Evolutionary conservation across 345 rosid genomes (phyloP).

Genomic region (Passiflora organensis): DNA sequence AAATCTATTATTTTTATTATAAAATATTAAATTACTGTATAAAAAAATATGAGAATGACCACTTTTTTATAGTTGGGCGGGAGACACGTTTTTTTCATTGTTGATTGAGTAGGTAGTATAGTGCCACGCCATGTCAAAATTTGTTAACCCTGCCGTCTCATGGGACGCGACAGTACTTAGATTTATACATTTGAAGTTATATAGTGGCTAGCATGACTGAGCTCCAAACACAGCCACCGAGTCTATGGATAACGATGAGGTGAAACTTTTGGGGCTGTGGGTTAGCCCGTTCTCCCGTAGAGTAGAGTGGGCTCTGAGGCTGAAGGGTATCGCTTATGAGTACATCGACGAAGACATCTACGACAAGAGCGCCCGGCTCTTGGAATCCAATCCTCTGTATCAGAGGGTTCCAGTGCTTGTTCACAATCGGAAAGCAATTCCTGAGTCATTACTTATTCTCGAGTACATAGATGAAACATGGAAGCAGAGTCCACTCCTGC

Average conservation of each 20-base stretch:
- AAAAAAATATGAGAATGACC: too few relatives aligned
- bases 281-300: conserved; percentile 12
- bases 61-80: too few relatives aligned
- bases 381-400: conserved; percentile 15
- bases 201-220: too few relatives aligned
- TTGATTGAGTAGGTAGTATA: too few relatives aligned
- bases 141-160: too few relatives aligned
- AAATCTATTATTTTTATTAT: too few relatives aligned
- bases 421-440: conserved; percentile 8
- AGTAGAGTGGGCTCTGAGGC: conserved; percentile 16
- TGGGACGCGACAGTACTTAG: too few relatives aligned
- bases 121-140: too few relatives aligned
- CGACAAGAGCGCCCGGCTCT: conserved; percentile 15
- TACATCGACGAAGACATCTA: conserved; percentile 20
- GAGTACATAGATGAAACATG: conserved; percentile 34
- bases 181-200: too few relatives aligned
- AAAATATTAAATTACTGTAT: too few relatives aligned
- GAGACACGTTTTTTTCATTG: too few relatives aligned
- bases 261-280: conserved; percentile 20
- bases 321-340: conserved; percentile 17
- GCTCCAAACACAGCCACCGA: too few relatives aligned
- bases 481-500: conserved; percentile 29
- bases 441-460: conserved; percentile 18
- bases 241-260: conserved; percentile 1
- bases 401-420: conserved; percentile 17